Conservation (phyloP, 352 stramenopile genomes). For the Phytophthora ohioensis region DNA sequence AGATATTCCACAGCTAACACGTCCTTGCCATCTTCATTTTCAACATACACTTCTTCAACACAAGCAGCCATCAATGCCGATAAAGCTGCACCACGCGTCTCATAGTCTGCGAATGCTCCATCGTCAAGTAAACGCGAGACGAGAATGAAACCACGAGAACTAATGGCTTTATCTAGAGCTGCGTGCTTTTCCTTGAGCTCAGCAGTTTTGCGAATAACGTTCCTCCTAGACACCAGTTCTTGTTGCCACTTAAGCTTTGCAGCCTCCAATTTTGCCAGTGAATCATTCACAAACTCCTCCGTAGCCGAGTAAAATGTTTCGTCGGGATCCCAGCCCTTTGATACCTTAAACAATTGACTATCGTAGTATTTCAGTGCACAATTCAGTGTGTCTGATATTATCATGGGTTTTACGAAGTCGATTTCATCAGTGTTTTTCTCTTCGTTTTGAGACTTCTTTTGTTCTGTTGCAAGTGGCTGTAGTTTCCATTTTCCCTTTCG, state of each 20-base stretch:
- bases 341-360: conserved; percentile 39
- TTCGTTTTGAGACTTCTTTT: background rate
- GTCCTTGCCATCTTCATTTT: conserved; percentile 57
- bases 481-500: conserved; percentile 59
- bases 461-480: conserved; percentile 43
- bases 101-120: conserved; percentile 74
- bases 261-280: conserved; percentile 33
- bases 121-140: conserved; percentile 56
- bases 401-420: conserved; percentile 44
- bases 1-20: conserved; percentile 72
- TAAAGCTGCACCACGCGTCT: conserved; percentile 48
- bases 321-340: conserved; percentile 44
- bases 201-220: conserved; percentile 50
- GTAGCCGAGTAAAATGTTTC: conserved; percentile 53
- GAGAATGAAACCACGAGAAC: conserved; percentile 48
- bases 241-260: conserved; percentile 26
- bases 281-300: conserved; percentile 37
- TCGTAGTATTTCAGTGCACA: conserved; percentile 58
- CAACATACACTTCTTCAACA: conserved; percentile 64
- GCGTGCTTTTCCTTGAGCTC: conserved; percentile 58
- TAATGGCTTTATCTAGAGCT: conserved; percentile 56
- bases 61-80: conserved; percentile 66
- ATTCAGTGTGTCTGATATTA: conserved; percentile 54
- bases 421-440: conserved; percentile 2
- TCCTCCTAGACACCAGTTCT: conserved; percentile 57